Evolutionary conservation across 2,329 filamentous ascomycete species (phyloP).

Genomic region (Aspergillus udagawae): DNA sequence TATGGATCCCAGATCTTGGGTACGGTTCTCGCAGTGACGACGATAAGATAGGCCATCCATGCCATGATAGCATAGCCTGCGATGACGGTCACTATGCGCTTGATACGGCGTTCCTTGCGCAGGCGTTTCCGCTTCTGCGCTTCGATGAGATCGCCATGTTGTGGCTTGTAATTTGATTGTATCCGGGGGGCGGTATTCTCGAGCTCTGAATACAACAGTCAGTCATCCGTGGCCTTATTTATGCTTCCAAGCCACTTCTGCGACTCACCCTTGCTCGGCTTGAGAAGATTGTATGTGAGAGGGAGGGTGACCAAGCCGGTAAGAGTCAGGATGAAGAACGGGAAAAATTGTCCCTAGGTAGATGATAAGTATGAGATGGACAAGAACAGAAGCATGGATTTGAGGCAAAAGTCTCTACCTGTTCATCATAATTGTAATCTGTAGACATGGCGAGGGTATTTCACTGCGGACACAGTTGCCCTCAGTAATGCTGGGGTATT

Average conservation of each 20-base stretch:
- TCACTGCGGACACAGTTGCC: conserved; percentile 32
- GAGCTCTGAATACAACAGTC: conserved; percentile 49
- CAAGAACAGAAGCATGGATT: neutral
- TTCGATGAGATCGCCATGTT: conserved; percentile 79
- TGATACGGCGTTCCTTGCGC: conserved; percentile 82
- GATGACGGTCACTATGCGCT: conserved; percentile 72
- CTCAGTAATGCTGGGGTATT: conserved; percentile 19
- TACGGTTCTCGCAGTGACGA: conserved; percentile 66
- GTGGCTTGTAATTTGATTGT: conserved; percentile 72
- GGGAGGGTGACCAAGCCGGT: conserved; percentile 83
- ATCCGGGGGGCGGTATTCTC: conserved; percentile 79
- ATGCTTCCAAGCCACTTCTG: conserved; percentile 15
- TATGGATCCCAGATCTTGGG: conserved; percentile 95
- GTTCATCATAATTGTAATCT: conserved; percentile 97
- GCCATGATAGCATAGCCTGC: conserved; percentile 79
- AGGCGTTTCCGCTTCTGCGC: conserved; percentile 79
- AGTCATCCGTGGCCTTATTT: neutral
- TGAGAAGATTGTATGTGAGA: conserved; percentile 82
- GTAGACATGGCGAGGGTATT: conserved; percentile 60
- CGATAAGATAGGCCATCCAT: conserved; percentile 88
- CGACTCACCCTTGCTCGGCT: conserved; percentile 62
- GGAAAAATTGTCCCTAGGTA: conserved; percentile 86
- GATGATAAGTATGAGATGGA: conserved; percentile 3
- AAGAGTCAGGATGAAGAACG: conserved; percentile 95
- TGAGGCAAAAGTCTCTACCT: conserved; percentile 48